Evolutionary conservation across 2,329 filamentous ascomycete species (phyloP), one percentile per base, ranked within the genome.

Genomic region (Macrophomina phaseolina): DNA sequence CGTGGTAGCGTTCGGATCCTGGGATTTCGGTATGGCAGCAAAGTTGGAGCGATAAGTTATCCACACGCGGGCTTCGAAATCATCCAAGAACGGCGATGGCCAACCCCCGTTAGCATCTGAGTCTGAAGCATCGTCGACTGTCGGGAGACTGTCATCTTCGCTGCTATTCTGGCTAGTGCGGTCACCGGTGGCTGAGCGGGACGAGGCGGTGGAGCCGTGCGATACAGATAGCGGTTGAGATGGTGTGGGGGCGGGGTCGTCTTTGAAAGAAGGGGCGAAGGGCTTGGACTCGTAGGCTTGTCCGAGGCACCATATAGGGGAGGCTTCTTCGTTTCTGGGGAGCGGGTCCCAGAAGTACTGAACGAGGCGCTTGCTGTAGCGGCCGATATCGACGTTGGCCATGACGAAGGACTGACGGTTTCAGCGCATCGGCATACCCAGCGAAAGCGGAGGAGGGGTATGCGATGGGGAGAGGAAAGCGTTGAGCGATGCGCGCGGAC

Each of bases 41-140:
- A 99, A 99, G 71, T 91, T 91, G 32, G 90, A 95, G 62, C 95
- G 89, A 75, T 99, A 99, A 9, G 94, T 98, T 86, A 99, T 92
- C 94, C 95, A 98, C 77, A 97, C 88, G 68, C 89, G 88, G 5
- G 94, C 94, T 77, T 97, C 93, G 73, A 98, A 96, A 78, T 99
- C 95, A 68, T 93, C 91, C 40, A 98, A 82, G 74, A 99, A 99
- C 4, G 87, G 85, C 9, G 86, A 81, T 9, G 95, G 95, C 95
- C 95, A 99, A 67, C 90, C 89, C 68, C 81, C 78, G 66, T 80
- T 80, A 46, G 79, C 75, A 45, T 68, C 68, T 34, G 77, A 45
- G 75, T 72, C 18, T 28, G n/a, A 40, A 28, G 56, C n/a, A 40
- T 64, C 23, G 65, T 75, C 74, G 65, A 77, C 76, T 55, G 73